Percentiles rank a stretch among this genome's conserved stretches.
Evolutionary conservation across 1,284 basidiomycete genomes (phyloP).

Genomic region (Microbotryum scabiosae): DNA sequence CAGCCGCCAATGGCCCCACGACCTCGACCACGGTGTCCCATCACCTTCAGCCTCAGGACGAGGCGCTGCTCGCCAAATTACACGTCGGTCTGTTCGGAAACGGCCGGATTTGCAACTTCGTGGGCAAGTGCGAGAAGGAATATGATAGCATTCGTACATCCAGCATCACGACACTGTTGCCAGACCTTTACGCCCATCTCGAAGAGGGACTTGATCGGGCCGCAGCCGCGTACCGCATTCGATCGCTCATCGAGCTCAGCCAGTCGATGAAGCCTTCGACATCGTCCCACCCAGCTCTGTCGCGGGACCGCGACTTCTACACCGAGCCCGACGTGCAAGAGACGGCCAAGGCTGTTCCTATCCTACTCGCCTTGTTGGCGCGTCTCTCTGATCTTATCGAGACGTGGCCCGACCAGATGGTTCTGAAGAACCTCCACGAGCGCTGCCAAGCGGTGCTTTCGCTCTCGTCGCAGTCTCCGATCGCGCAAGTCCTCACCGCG

Average conservation of each 20-base stretch:
- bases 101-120: constrained; percentile 1
- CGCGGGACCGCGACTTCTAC: constrained; percentile 63
- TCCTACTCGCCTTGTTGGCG: constrained; percentile 50
- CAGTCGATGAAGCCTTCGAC: constrained; percentile 8
- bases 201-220: constrained; percentile 22
- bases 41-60: constrained; percentile 20
- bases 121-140: no score
- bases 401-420: constrained; percentile 97
- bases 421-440: constrained; percentile 67
- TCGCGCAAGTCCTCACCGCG: constrained; percentile 75
- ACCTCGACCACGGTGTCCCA: constrained; percentile 2
- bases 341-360: constrained; percentile 52
- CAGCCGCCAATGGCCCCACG: not conserved
- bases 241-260: constrained; percentile 22
- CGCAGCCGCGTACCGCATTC: constrained; percentile 19
- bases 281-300: not conserved
- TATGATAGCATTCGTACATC: constrained; percentile 8
- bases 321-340: constrained; percentile 62
- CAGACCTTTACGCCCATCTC: constrained; percentile 19
- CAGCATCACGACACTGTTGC: constrained; percentile 16
- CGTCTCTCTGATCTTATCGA: constrained; percentile 55
- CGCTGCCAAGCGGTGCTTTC: constrained; percentile 64
- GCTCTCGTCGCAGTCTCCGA: constrained; percentile 59
- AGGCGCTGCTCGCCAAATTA: constrained; percentile 15
- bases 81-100: constrained; percentile 17